These are phyloP conservation scores for Hypoxylon sp. DNA, from an alignment of 2,329 filamentous ascomycete species.

Conservation along the genomic window DNA sequence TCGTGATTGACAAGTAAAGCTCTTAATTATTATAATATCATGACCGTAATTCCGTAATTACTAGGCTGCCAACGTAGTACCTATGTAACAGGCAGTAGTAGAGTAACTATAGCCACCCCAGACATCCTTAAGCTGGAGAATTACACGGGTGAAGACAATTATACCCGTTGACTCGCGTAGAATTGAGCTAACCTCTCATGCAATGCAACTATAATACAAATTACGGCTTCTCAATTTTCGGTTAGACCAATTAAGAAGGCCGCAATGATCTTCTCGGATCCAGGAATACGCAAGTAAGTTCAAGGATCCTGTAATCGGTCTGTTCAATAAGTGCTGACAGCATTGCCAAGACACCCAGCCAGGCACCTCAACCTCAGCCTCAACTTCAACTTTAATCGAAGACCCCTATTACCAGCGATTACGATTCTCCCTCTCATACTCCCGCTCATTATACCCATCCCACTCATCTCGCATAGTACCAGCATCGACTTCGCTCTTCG, in stretches of 20 bases:
- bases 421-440: constrained; percentile 51
- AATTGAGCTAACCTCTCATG: not conserved
- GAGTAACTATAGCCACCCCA: not conserved
- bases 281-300: not conserved
- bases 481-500: constrained; percentile 51
- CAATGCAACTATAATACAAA: not conserved
- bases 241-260: not conserved
- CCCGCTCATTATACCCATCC: constrained; percentile 50
- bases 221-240: not conserved
- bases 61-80: constrained; percentile 1
- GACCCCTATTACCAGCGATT: constrained; percentile 39
- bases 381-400: not conserved
- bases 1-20: not conserved
- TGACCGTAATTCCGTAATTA: constrained; percentile 1
- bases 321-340: not conserved
- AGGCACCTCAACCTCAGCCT: not conserved
- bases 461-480: constrained; percentile 50
- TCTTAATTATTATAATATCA: not conserved
- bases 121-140: not conserved
- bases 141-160: not conserved
- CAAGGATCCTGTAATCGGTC: not conserved
- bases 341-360: not conserved
- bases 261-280: not conserved
- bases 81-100: not conserved
- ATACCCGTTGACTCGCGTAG: not conserved